A percentile compares a stretch with the other conserved stretches of the same genome.
These are phyloP conservation scores for Triglochin maritima DNA, from an alignment of 106 monocot species.

Conservation along the genomic window DNA sequence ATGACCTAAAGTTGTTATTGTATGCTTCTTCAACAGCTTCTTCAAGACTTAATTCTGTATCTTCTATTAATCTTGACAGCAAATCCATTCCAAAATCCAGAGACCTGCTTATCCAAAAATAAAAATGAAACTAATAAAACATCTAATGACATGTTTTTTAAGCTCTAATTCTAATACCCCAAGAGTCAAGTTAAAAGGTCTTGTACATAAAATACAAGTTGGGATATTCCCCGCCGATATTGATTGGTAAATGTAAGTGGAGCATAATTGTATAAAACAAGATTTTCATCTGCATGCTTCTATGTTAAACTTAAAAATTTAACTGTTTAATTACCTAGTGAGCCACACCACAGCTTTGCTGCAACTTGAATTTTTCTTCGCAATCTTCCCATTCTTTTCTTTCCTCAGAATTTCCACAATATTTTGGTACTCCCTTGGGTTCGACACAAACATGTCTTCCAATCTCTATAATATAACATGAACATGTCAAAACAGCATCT, in stretches of 20 bases:
- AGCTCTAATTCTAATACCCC: too few relatives aligned
- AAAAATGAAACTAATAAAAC: too few relatives aligned
- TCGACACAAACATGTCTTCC: conserved; percentile 31
- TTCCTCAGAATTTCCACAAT: conserved; percentile 51
- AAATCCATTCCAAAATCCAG: conserved; percentile 48
- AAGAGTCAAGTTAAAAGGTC: too few relatives aligned
- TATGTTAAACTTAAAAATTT: not conserved
- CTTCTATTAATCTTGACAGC: conserved; percentile 34
- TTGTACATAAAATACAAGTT: too few relatives aligned
- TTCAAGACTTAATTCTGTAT: conserved; percentile 32
- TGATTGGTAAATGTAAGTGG: too few relatives aligned
- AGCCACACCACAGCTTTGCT: conserved; percentile 70
- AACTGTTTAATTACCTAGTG: conserved; percentile 30
- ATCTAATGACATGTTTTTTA: too few relatives aligned
- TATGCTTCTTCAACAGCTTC: conserved; percentile 80
- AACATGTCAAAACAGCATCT: not conserved
- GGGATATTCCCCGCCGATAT: too few relatives aligned
- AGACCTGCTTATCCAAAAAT: conserved; percentile 30
- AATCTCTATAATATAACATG: conserved; percentile 31
- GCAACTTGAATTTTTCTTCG: conserved; percentile 46
- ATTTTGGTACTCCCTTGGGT: conserved; percentile 35
- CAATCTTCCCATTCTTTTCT: conserved; percentile 38
- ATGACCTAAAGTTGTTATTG: conserved; percentile 54
- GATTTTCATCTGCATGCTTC: too few relatives aligned
- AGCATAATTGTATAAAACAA: not conserved